Conservation (phyloP, 805 yeast genomes). For the Zygoascus biomembranicola region DNA sequence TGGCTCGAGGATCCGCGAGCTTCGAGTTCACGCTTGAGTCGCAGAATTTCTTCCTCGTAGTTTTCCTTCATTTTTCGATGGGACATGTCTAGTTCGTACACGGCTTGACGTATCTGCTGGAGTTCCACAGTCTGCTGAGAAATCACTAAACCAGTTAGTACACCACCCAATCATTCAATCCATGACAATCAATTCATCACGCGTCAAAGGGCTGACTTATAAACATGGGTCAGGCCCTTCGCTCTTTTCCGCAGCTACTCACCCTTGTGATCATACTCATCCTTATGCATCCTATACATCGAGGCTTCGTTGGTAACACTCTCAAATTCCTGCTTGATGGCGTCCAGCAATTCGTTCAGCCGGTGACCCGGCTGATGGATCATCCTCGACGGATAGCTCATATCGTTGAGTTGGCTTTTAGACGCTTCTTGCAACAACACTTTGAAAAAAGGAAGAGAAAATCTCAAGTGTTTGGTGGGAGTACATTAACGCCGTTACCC, state of each 20-base stretch:
- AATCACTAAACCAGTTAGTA: slow-evolving; percentile 24
- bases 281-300: slow-evolving; percentile 78
- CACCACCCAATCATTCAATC: not conserved
- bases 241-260: slow-evolving; percentile 5
- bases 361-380: slow-evolving; percentile 27
- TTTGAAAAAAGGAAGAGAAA: not conserved
- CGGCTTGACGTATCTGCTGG: slow-evolving; percentile 89
- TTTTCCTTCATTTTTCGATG: slow-evolving; percentile 93
- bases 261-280: slow-evolving; percentile 79
- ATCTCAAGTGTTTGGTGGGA: not conserved
- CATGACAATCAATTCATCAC: not conserved
- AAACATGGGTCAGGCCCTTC: not conserved
- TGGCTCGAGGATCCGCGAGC: slow-evolving; percentile 44
- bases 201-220: not conserved
- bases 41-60: slow-evolving; percentile 84
- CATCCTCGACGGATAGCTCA: slow-evolving; percentile 25
- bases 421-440: not conserved
- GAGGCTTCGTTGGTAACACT: slow-evolving; percentile 79
- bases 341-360: slow-evolving; percentile 77
- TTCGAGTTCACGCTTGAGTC: slow-evolving; percentile 80
- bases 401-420: slow-evolving; percentile 2
- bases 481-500: not conserved
- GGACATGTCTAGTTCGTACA: slow-evolving; percentile 86
- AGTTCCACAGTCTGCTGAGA: slow-evolving; percentile 88
- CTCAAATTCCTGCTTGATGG: slow-evolving; percentile 86